Conservation (phyloP, 2,329 filamentous ascomycete genomes). For the Colletotrichum lindemuthianum region DNA sequence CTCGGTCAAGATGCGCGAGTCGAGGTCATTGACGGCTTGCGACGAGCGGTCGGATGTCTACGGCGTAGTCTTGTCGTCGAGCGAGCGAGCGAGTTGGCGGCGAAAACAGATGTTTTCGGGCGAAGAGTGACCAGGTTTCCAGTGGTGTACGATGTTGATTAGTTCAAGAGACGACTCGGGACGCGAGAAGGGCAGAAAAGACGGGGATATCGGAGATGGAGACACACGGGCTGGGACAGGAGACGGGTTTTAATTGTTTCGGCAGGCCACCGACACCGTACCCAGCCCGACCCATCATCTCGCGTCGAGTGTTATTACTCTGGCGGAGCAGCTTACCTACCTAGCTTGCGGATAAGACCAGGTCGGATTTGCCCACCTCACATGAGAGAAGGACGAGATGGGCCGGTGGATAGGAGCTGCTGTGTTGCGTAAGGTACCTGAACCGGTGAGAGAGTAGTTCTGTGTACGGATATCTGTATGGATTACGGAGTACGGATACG, state of each 20-base stretch:
- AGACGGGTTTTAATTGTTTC: conserved; percentile 36
- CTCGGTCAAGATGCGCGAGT: conserved; percentile 27
- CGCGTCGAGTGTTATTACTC: conserved; percentile 21
- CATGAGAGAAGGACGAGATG: no score
- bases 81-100: conserved; percentile 4
- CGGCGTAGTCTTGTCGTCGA: conserved; percentile 3
- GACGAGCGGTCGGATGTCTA: not conserved
- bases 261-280: conserved; percentile 26
- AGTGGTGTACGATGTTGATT: not conserved
- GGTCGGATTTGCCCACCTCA: not conserved
- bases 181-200: conserved; percentile 18
- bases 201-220: conserved; percentile 12
- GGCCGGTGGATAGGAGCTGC: no score
- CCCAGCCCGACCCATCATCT: conserved; percentile 34
- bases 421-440: no score
- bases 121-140: conserved; percentile 10
- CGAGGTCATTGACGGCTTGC: conserved; percentile 29
- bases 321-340: conserved; percentile 23
- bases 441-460: no score
- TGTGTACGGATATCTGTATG: no score
- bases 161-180: conserved; percentile 1
- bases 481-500: no score
- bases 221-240: conserved; percentile 28
- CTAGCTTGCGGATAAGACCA: conserved; percentile 14
- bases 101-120: conserved; percentile 10